Evolutionary conservation across 2,329 filamentous ascomycete genomes (phyloP), one percentile per base, ranked within the genome.

Genomic region (Colletotrichum orchidophilum): DNA sequence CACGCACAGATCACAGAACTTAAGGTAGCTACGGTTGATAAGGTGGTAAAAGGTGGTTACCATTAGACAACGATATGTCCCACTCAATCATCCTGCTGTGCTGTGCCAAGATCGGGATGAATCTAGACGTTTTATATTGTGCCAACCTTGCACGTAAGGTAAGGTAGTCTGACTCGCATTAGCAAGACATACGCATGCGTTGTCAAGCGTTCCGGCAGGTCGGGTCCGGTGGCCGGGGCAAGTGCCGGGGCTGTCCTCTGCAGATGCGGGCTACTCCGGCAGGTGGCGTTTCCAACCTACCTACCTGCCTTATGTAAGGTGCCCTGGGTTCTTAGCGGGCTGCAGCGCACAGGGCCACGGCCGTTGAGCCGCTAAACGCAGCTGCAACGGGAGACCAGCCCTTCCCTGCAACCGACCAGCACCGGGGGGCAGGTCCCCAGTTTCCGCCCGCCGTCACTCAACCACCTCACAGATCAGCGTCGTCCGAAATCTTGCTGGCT

Each of bases 311-410:
- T 71, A 71, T 63, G 64, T 69, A 71, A 71, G 64, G 65, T 29
- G 18, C 46, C 63, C 39, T 2, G 24, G 27, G 58, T 27, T 27
- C 31, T 35, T 60, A 31, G 29, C 54, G 55, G 64, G 24, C 70
- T 76, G 75, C 72, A 74, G 67, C 54, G 77, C 78, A 77, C 77
- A 74, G 78, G 77, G 76, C 77, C 68, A 57, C 31, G 55, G 68
- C 75, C 66, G 74, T 73, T 76, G 75, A 75, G 74, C 76, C 64
- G 63, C 63, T 53, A 49, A 35, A 53, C 49, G 68, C 57, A 67
- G 18, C 53, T 68, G 64, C 64, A 66, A 39, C 57, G 18, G 49
- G 29, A 69, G 69, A 68, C 69, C 39, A 54, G 68, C 65, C 68
- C 39, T 68, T 63, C 68, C 68, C 64, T 71, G 64, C 35, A 66